A percentile compares a stretch with the other conserved stretches of the same genome.
Conservation (phyloP, 2,329 filamentous ascomycete species). For the Huntiella decipiens region DNA sequence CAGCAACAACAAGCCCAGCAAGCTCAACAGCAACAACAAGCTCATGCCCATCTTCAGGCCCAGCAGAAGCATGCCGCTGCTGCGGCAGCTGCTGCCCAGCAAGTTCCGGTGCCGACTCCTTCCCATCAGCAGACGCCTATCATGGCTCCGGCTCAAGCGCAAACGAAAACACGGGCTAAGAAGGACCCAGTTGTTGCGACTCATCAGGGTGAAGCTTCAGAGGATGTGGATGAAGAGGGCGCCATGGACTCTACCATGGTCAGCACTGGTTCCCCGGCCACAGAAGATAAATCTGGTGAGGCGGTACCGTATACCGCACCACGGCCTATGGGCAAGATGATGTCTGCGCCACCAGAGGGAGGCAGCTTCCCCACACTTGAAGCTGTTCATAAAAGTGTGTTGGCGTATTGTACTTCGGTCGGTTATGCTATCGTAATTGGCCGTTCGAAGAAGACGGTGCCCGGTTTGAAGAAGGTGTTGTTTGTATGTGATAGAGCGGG, state of each 20-base stretch:
- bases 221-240: neutral
- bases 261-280: neutral
- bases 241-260: conserved; percentile 17
- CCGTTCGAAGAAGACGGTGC: conserved; percentile 47
- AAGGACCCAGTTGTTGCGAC: conserved; percentile 14
- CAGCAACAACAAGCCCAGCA: conserved; percentile 14
- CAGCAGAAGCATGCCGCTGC: conserved; percentile 5
- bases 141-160: conserved; percentile 12
- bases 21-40: conserved; percentile 7
- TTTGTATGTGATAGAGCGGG: conserved; percentile 49
- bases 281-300: conserved; percentile 25
- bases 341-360: conserved; percentile 45
- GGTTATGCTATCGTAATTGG: conserved; percentile 52
- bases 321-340: conserved; percentile 37
- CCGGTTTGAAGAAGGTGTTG: conserved; percentile 46
- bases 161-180: conserved; percentile 18
- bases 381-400: conserved; percentile 43
- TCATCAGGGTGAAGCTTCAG: conserved; percentile 9
- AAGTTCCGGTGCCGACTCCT: conserved; percentile 14
- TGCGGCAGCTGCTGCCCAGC: conserved; percentile 15
- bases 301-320: conserved; percentile 32
- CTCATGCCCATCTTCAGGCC: conserved; percentile 11
- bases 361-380: conserved; percentile 46
- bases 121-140: conserved; percentile 8
- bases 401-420: conserved; percentile 46